Conservation (phyloP, 2,329 filamentous ascomycete genomes). For the Venturia pyrina region DNA sequence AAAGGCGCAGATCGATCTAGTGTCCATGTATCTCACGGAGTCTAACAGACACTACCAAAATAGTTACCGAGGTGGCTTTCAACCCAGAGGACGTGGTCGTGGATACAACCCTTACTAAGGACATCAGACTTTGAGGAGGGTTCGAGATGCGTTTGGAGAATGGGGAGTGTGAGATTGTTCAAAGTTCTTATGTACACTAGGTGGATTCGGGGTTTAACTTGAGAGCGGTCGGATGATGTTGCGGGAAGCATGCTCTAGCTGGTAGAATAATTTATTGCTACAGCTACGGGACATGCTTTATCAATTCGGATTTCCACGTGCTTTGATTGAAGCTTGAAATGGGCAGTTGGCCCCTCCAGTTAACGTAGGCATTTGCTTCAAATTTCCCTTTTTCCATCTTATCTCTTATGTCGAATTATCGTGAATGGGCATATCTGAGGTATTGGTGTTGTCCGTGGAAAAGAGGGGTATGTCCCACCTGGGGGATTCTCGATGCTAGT, state of each 20-base stretch:
- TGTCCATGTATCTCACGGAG: not conserved
- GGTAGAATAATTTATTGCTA: not conserved
- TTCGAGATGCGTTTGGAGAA: not conserved
- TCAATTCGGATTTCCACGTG: too few relatives aligned
- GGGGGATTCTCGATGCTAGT: too few relatives aligned
- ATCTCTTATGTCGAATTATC: too few relatives aligned
- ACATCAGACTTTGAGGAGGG: not conserved
- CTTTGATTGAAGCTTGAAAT: too few relatives aligned
- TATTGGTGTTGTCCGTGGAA: too few relatives aligned
- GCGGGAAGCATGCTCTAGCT: not conserved
- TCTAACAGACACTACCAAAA: slow-evolving; percentile 1
- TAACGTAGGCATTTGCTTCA: too few relatives aligned
- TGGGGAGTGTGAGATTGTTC: not conserved
- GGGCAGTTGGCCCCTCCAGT: too few relatives aligned
- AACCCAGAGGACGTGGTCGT: slow-evolving; percentile 21
- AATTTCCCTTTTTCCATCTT: too few relatives aligned
- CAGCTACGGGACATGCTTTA: not conserved
- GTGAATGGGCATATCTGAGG: too few relatives aligned
- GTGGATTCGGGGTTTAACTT: not conserved
- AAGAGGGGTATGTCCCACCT: too few relatives aligned
- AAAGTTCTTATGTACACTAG: not conserved
- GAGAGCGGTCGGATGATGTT: not conserved
- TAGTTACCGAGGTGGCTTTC: slow-evolving; percentile 29
- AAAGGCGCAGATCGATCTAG: not conserved
- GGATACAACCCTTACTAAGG: slow-evolving; percentile 5